phyloP scores from a whole-genome alignment of 2,329 filamentous ascomycete species.

The Penicillium sp. region DNA sequence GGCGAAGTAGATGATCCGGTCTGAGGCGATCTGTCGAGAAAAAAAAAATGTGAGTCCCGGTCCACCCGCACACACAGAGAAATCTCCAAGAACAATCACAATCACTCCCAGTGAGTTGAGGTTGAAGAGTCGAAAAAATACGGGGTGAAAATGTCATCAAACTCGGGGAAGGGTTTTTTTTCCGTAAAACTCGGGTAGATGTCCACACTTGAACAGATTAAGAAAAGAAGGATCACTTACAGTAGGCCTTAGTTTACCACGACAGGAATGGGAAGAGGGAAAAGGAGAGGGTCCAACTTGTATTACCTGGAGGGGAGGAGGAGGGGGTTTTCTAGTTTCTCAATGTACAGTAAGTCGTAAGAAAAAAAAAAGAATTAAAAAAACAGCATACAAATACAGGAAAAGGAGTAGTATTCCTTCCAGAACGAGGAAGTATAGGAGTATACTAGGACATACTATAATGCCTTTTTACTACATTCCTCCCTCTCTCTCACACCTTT shows the following conservation, averaged over 20 bases:
- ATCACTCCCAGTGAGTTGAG: background rate
- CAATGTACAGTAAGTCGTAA: background rate
- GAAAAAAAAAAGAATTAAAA: background rate
- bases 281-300: conserved; percentile 26
- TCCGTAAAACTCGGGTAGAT: background rate
- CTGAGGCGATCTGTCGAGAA: conserved; percentile 28
- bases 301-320: conserved; percentile 18
- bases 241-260: conserved; percentile 34
- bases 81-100: background rate
- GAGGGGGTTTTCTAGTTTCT: conserved; percentile 11
- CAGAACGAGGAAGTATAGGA: too few relatives aligned
- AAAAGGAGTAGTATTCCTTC: background rate
- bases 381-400: background rate
- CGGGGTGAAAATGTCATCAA: background rate
- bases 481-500: background rate
- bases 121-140: background rate
- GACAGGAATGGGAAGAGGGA: conserved; percentile 23
- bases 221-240: conserved; percentile 27
- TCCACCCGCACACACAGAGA: conserved; percentile 6
- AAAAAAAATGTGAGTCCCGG: conserved; percentile 22
- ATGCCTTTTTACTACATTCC: too few relatives aligned
- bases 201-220: conserved; percentile 3
- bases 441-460: too few relatives aligned
- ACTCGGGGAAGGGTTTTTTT: background rate
- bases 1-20: conserved; percentile 25